These are phyloP conservation scores for Pistacia atlantica DNA, from an alignment of 345 rosid genomes.

Conservation along the genomic window DNA sequence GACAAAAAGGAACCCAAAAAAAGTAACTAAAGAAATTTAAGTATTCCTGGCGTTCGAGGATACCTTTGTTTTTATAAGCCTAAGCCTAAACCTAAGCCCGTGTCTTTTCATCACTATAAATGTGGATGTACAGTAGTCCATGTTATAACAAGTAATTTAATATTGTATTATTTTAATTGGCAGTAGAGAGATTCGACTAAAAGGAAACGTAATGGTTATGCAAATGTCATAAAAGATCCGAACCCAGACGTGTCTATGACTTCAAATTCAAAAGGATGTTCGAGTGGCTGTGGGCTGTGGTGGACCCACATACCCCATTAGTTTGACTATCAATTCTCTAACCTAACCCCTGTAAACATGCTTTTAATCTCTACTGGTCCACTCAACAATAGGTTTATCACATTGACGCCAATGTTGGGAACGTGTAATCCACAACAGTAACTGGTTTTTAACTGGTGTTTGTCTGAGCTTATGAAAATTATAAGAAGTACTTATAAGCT, in stretches of 20 bases:
- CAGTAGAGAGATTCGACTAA: background rate
- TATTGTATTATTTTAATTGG: too few species aligned
- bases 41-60: too few species aligned
- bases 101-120: too few species aligned
- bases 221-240: background rate
- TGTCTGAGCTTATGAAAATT: too few species aligned
- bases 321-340: background rate
- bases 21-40: background rate
- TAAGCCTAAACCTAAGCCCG: too few species aligned
- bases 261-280: background rate
- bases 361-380: background rate
- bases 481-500: too few species aligned
- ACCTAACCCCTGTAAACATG: background rate
- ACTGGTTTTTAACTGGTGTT: too few species aligned
- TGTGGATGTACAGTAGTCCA: too few species aligned
- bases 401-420: too few species aligned
- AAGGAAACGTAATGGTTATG: background rate
- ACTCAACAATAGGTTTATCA: background rate
- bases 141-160: too few species aligned
- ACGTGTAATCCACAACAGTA: too few species aligned
- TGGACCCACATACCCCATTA: slow-evolving; percentile 1
- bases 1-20: slow-evolving; percentile 12
- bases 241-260: background rate
- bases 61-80: too few species aligned
- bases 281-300: background rate